Percentiles rank a stretch among this genome's conserved stretches.
phyloP scores from a whole-genome alignment of 805 yeast species.

The Pichia kluyveri region DNA sequence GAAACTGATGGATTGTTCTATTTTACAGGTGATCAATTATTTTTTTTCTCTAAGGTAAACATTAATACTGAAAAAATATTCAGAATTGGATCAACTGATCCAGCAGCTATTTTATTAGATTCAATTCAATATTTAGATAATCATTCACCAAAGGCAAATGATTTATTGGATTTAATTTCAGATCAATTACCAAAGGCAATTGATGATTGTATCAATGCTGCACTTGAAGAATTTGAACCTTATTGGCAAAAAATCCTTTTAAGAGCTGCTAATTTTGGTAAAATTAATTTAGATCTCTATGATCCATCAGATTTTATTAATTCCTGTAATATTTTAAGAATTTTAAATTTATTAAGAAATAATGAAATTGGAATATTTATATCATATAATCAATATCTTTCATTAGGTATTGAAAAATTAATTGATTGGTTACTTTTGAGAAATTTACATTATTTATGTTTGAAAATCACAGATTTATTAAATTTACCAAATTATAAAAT shows the following conservation, averaged over 20 bases:
- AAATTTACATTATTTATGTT: conserved; percentile 50
- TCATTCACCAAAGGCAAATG: conserved; percentile 75
- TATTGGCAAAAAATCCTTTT: conserved; percentile 73
- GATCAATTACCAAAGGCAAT: conserved; percentile 50
- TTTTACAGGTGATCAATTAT: conserved; percentile 47
- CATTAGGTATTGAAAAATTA: conserved; percentile 47
- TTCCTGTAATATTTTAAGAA: conserved; percentile 52
- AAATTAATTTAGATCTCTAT: conserved; percentile 45
- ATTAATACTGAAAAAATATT: conserved; percentile 51
- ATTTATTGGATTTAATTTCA: conserved; percentile 52
- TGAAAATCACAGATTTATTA: conserved; percentile 48
- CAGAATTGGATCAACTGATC: conserved; percentile 74
- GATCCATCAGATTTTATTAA: conserved; percentile 55
- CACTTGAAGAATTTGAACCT: conserved; percentile 68
- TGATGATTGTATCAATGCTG: conserved; percentile 60
- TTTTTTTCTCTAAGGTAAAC: conserved; percentile 57
- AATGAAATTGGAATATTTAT: conserved; percentile 59
- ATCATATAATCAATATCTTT: conserved; percentile 45
- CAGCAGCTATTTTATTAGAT: conserved; percentile 76
- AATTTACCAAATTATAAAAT: conserved; percentile 41
- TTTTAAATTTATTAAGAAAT: conserved; percentile 61
- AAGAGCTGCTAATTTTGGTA: conserved; percentile 82
- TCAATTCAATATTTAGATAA: conserved; percentile 57
- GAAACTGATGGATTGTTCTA: conserved; percentile 66
- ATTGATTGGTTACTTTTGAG: conserved; percentile 51